phyloP scores from a whole-genome alignment of 2,329 filamentous ascomycete genomes.

The Trichoderma lentiforme region DNA sequence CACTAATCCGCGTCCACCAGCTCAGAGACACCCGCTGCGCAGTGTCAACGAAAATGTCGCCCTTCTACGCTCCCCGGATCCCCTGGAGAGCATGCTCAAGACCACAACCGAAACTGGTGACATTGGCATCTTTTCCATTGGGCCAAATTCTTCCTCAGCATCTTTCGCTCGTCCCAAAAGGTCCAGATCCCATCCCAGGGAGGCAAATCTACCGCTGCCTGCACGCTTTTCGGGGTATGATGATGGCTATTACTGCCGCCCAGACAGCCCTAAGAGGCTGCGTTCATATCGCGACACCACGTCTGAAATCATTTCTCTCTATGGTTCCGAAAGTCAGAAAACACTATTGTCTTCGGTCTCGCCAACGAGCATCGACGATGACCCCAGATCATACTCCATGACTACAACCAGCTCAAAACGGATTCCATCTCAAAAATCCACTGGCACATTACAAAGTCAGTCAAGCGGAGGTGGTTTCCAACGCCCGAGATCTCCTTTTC shows the following conservation, averaged over 20 bases:
- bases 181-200: constrained; percentile 30
- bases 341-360: constrained; percentile 43
- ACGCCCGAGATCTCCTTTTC: constrained; percentile 57
- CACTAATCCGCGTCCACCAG: constrained; percentile 22
- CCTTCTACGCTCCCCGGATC: constrained; percentile 48
- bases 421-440: constrained; percentile 47
- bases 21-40: constrained; percentile 40
- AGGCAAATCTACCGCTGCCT: constrained; percentile 27
- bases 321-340: constrained; percentile 48
- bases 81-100: constrained; percentile 62
- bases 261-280: constrained; percentile 44
- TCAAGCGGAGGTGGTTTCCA: constrained; percentile 42
- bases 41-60: constrained; percentile 43
- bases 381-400: constrained; percentile 53
- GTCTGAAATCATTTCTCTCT: constrained; percentile 56
- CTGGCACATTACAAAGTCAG: constrained; percentile 46
- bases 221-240: constrained; percentile 32
- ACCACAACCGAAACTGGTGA: constrained; percentile 65
- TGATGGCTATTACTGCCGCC: constrained; percentile 28
- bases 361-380: constrained; percentile 42
- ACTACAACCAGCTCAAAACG: constrained; percentile 48
- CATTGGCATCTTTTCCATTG: constrained; percentile 58
- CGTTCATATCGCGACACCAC: constrained; percentile 50
- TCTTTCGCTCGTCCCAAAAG: constrained; percentile 31
- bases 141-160: constrained; percentile 27